phyloP scores from a whole-genome alignment of 257 asterid genomes.

The Sherardia arvensis region DNA sequence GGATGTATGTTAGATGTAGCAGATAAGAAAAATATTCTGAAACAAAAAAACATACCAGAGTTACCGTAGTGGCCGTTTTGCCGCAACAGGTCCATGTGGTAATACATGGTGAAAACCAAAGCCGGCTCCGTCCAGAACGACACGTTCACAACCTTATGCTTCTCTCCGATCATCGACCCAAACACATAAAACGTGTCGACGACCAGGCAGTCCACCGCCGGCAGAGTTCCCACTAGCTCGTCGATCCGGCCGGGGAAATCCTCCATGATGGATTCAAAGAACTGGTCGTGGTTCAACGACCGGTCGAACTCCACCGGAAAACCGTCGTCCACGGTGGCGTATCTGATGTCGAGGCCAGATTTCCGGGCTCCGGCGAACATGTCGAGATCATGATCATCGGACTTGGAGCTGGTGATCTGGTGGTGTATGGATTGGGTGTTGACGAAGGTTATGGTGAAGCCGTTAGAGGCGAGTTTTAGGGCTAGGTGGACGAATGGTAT shows the following conservation, averaged over 20 bases:
- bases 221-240: constrained; percentile 18
- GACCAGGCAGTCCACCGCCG: constrained; percentile 27
- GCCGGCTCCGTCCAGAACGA: constrained; percentile 65
- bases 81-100: constrained; percentile 37
- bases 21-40: too few species aligned
- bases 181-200: constrained; percentile 41
- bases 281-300: constrained; percentile 10
- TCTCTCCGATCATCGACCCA: constrained; percentile 31
- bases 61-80: constrained; percentile 37
- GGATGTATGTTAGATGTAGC: too few species aligned
- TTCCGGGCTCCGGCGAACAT: constrained; percentile 37
- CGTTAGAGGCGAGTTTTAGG: constrained; percentile 25
- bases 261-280: constrained; percentile 9
- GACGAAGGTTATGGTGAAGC: constrained; percentile 30
- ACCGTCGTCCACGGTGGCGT: constrained; percentile 47
- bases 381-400: background rate
- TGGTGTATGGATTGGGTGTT: constrained; percentile 22
- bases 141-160: constrained; percentile 32
- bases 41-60: constrained; percentile 9
- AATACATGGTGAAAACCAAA: constrained; percentile 31
- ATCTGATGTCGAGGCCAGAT: constrained; percentile 50
- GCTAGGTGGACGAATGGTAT: constrained; percentile 23
- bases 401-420: constrained; percentile 7
- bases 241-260: constrained; percentile 38
- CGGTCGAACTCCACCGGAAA: constrained; percentile 37